phyloP scores from a whole-genome alignment of 352 stramenopile species.

The Pythium diclinum region DNA sequence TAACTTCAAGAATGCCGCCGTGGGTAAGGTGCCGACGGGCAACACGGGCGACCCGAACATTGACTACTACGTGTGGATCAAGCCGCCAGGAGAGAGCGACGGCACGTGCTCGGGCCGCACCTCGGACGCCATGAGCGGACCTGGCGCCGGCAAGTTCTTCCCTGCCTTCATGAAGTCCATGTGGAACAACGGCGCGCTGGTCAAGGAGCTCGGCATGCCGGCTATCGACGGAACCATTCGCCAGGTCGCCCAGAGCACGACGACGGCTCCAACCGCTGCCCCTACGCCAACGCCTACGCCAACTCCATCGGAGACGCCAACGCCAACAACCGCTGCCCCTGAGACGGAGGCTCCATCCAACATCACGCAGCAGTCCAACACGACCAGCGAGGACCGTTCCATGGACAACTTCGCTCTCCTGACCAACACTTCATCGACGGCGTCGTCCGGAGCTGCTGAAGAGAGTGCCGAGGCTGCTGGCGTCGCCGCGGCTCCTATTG shows the following conservation, averaged over 20 bases:
- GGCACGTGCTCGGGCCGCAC: conserved; percentile 37
- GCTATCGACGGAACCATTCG: conserved; percentile 15
- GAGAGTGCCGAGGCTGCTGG: conserved; percentile 10
- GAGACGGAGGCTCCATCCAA: conserved; percentile 2
- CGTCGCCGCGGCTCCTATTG: background rate
- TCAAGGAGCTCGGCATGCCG: conserved; percentile 22
- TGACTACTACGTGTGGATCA: conserved; percentile 78
- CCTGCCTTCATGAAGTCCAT: conserved; percentile 39
- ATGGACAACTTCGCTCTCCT: conserved; percentile 5
- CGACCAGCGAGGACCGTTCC: conserved; percentile 7
- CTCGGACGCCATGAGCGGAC: conserved; percentile 34
- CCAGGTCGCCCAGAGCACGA: background rate
- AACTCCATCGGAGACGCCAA: conserved; percentile 20
- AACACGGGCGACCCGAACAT: conserved; percentile 46
- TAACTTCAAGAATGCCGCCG: conserved; percentile 54
- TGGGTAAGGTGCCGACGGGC: conserved; percentile 51
- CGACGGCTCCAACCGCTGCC: conserved; percentile 5
- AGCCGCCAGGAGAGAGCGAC: conserved; percentile 64
- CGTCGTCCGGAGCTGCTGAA: background rate
- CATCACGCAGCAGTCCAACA: conserved; percentile 5
- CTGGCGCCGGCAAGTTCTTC: conserved; percentile 48
- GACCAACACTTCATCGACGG: background rate
- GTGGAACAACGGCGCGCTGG: conserved; percentile 54
- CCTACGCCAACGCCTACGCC: conserved; percentile 14
- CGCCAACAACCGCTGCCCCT: conserved; percentile 14